A percentile compares a stretch with the other conserved stretches of the same genome.
Evolutionary conservation across 1,284 basidiomycete genomes (phyloP).

Genomic region (Cryptococcus sp.): DNA sequence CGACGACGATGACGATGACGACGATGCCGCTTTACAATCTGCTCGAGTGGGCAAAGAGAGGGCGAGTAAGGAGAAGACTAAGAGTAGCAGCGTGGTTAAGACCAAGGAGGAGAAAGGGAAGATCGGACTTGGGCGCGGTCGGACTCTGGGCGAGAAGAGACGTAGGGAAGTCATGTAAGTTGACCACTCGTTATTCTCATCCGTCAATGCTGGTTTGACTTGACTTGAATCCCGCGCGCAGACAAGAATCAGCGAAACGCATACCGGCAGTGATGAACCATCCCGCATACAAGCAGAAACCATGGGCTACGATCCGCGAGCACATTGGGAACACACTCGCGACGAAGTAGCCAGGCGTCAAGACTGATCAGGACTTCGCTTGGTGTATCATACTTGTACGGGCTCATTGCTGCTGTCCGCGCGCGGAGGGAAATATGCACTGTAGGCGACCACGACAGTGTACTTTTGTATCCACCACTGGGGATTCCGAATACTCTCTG

Average conservation of each 20-base stretch:
- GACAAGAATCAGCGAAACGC: conserved; percentile 36
- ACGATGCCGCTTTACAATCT: too few species aligned
- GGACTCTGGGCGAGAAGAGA: conserved; percentile 46
- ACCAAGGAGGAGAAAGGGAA: conserved; percentile 30
- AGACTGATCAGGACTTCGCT: neutral
- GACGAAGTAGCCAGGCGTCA: conserved; percentile 9
- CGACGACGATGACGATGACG: neutral
- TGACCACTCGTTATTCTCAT: neutral
- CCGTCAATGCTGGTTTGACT: neutral
- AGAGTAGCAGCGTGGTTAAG: conserved; percentile 18
- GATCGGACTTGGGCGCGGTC: conserved; percentile 46
- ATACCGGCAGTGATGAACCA: conserved; percentile 49
- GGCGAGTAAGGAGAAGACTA: conserved; percentile 15
- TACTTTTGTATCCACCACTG: too few species aligned
- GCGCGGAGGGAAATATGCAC: too few species aligned
- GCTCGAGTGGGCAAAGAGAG: neutral
- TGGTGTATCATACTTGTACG: neutral
- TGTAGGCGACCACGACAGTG: too few species aligned
- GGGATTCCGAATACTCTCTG: too few species aligned
- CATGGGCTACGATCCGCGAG: conserved; percentile 51
- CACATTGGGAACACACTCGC: conserved; percentile 49
- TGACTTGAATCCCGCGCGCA: conserved; percentile 9
- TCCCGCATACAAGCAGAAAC: conserved; percentile 48
- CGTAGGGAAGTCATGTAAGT: conserved; percentile 51
- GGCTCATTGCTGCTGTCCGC: too few species aligned